Conservation (phyloP, 805 yeast genomes). For the Jamesozyma piceae region DNA sequence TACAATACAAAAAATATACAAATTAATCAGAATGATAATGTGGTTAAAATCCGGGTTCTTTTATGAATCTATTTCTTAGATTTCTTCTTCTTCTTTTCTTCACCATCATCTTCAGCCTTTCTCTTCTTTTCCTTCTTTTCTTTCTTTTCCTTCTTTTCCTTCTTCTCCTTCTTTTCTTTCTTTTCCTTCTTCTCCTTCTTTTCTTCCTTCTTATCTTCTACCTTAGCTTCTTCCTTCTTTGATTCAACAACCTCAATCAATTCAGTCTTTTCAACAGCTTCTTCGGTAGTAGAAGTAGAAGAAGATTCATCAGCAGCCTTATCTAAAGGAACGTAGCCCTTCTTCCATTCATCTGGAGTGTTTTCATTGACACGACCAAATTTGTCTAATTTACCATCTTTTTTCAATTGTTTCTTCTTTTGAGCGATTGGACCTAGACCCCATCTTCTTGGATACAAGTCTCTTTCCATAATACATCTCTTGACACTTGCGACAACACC, state of each 20-base stretch:
- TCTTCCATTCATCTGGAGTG: constrained; percentile 91
- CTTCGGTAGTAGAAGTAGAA: constrained; percentile 21
- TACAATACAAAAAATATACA: constrained; percentile 3
- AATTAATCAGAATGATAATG: background rate
- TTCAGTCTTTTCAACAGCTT: constrained; percentile 27
- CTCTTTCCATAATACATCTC: constrained; percentile 99
- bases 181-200: constrained; percentile 34
- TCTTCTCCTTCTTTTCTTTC: constrained; percentile 42
- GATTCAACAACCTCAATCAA: constrained; percentile 33
- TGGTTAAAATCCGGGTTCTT: background rate
- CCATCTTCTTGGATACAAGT: constrained; percentile 98
- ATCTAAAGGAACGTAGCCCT: constrained; percentile 62
- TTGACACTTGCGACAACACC: constrained; percentile 98
- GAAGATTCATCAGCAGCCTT: constrained; percentile 32
- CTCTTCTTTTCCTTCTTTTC: constrained; percentile 33
- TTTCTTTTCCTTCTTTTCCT: constrained; percentile 30
- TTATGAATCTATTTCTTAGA: constrained; percentile 31
- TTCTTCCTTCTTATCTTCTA: constrained; percentile 39
- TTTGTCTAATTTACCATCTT: constrained; percentile 94
- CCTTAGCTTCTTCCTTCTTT: constrained; percentile 45
- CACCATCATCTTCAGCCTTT: constrained; percentile 26
- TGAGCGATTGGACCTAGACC: constrained; percentile 98
- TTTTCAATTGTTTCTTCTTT: constrained; percentile 96
- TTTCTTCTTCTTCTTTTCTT: constrained; percentile 33
- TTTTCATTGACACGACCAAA: constrained; percentile 88